Base-by-base conservation (phyloP, 2,329 filamentous ascomycete species). In the Capronia epimyces region DNA sequence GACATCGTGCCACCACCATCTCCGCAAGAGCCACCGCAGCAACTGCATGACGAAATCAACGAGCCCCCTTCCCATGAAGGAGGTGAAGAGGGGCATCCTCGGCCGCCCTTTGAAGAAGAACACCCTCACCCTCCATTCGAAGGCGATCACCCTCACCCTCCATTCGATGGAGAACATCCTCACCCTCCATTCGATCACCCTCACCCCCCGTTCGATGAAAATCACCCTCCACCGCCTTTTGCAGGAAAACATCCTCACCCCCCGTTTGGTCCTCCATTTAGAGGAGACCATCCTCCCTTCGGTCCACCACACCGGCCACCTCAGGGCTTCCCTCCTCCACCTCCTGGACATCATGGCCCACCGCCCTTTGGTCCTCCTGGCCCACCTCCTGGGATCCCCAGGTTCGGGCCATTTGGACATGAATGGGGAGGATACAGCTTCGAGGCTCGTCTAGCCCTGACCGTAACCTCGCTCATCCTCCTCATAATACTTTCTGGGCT, bases 401-500 rank as follows among this genome's bases (percentile, higher is more conserved):
- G 25, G 21, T 22, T 32, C 12, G 29, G 39, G 25, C 43, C 32
- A 8, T 36, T 27, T 32, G 25, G 32, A 15, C 31, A 13, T 40
- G 27, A 3, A 31, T 15, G 29, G n/a, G 18, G 22, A 15, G n/a
- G 37, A 16, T 36, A 39, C 31, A 37, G 21, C 18, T 45, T 46
- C 12, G 46, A 54, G 47, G 39, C 29, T 22, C 44, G 43, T 8
- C 36, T 54, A 15, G 32, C 32, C 12, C 25, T 57, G n/a, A 37
- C 49, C 22, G 65, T 79, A 10, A 61, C 73, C 2, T 63, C 69
- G 24, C 53, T 73, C 4, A 62, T 67, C 29, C 43, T 64, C 5
- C 40, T 59, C 1, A 46, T 69, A 7, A 39, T 75, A 16, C 71
- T 74, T 47, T 69, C 75, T 21, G 65, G 67, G 27, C 70, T 70